phyloP scores from a whole-genome alignment of 148 eudicot genomes.

The Polygonum maritimum region DNA sequence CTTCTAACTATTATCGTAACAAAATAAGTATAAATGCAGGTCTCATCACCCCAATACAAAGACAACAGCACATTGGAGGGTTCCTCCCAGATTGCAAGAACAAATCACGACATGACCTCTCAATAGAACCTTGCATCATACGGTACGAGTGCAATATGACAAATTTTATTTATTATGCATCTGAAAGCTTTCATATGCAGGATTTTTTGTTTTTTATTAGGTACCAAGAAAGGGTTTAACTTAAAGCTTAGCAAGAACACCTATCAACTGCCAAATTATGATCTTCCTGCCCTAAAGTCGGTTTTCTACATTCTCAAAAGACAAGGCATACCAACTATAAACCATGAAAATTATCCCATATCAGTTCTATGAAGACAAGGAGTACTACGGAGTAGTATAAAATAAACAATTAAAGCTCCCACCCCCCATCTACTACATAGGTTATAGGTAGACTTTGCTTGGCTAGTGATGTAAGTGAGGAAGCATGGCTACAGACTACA shows the following conservation, averaged over 20 bases:
- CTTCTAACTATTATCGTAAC: neutral
- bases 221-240: neutral
- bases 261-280: neutral
- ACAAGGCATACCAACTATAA: constrained; percentile 1
- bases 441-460: neutral
- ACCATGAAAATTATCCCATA: neutral
- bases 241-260: neutral
- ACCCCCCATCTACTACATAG: neutral
- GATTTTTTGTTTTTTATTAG: neutral
- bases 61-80: neutral
- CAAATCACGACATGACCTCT: neutral
- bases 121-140: neutral
- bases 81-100: neutral
- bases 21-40: neutral
- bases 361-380: neutral
- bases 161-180: neutral
- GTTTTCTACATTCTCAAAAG: neutral
- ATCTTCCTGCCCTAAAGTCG: neutral
- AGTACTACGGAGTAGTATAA: neutral
- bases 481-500: neutral
- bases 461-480: neutral
- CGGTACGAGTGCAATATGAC: neutral
- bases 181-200: neutral
- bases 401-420: neutral
- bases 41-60: neutral